phyloP scores from a whole-genome alignment of 306 rosid genomes.

The Lablab purpureus region DNA sequence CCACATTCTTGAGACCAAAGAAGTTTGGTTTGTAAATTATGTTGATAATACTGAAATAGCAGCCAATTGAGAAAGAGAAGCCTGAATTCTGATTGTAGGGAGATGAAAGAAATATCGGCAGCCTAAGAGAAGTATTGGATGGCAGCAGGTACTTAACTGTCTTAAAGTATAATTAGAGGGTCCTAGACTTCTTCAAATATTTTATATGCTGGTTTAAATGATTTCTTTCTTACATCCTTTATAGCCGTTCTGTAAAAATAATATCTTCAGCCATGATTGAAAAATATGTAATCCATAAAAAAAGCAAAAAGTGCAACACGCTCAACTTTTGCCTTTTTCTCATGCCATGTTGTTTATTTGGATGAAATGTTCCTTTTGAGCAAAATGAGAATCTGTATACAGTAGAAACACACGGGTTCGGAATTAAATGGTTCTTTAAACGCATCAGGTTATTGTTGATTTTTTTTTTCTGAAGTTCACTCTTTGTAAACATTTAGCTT shows the following conservation, averaged over 20 bases:
- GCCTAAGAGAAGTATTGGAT: conserved; percentile 59
- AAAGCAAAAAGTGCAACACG: background rate
- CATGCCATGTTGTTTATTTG: conserved; percentile 14
- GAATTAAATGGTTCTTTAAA: conserved; percentile 10
- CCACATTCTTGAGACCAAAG: conserved; percentile 87
- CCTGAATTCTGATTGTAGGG: conserved; percentile 17
- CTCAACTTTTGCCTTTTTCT: conserved; percentile 15
- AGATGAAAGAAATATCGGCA: background rate
- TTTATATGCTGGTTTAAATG: background rate
- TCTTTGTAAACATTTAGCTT: conserved; percentile 4
- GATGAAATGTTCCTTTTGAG: background rate
- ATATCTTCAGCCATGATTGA: background rate
- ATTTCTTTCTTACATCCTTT: conserved; percentile 1
- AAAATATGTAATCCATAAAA: background rate
- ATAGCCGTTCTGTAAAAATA: background rate
- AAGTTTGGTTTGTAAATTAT: conserved; percentile 74
- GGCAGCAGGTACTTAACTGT: conserved; percentile 85
- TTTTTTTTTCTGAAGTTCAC: conserved; percentile 2
- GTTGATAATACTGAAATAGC: conserved; percentile 28
- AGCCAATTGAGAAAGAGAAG: background rate
- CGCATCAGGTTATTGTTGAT: conserved; percentile 2
- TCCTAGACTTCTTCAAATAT: background rate
- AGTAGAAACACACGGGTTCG: background rate
- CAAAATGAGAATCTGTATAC: background rate
- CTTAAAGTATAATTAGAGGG: background rate